Conservation (phyloP, 192 early-diverging fungal species). For the Entomortierella parvispora region DNA sequence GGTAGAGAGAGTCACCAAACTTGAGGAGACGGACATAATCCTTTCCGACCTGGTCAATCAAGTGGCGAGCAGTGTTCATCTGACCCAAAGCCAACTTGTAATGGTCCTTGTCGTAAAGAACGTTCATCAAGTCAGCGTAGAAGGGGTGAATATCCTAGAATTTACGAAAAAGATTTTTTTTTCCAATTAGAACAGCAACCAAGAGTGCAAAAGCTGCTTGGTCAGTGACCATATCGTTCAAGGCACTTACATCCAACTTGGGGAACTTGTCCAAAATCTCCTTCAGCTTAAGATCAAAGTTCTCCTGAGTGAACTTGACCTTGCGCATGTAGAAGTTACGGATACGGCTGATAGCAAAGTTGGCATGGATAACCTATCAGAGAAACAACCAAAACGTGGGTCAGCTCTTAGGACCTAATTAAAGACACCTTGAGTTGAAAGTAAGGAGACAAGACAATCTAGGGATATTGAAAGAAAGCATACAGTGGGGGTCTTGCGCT, state of each 20-base stretch:
- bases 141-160: conserved; percentile 97
- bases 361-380: conserved; percentile 89
- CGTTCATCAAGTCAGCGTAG: conserved; percentile 99
- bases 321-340: conserved; percentile 99
- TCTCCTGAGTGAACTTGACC: conserved; percentile 97
- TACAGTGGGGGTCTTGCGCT: conserved; percentile 95
- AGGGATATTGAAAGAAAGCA: background rate
- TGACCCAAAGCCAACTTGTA: conserved; percentile 99
- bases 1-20: conserved; percentile 99
- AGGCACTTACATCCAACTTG: conserved; percentile 84
- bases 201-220: too few species aligned
- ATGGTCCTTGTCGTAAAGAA: conserved; percentile 99
- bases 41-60: conserved; percentile 97
- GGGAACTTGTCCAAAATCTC: conserved; percentile 96
- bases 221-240: too few species aligned
- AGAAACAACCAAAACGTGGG: background rate
- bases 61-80: conserved; percentile 96
- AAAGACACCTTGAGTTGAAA: too few species aligned
- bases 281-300: conserved; percentile 94
- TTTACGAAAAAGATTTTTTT: background rate
- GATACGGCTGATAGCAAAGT: conserved; percentile 97
- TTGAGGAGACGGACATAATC: conserved; percentile 97
- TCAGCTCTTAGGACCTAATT: too few species aligned
- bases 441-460: background rate
- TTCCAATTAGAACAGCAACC: too few species aligned